These are phyloP conservation scores for Tilletia indica DNA, from an alignment of 1,284 basidiomycete species.

Conservation along the genomic window DNA sequence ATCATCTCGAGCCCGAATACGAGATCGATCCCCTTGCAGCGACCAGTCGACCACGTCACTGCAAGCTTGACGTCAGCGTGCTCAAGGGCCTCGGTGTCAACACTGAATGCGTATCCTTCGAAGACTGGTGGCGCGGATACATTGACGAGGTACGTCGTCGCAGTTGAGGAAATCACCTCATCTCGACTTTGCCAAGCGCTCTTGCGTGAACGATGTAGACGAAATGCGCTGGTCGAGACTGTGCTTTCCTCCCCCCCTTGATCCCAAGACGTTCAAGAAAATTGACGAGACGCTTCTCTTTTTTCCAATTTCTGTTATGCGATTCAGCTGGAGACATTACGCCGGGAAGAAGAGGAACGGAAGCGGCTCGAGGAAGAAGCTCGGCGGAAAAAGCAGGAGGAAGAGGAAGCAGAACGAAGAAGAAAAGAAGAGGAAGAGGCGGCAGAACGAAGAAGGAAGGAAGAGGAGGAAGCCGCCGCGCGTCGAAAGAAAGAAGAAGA, in stretches of 20 bases:
- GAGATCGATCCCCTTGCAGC: conserved; percentile 46
- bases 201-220: too few relatives aligned
- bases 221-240: not conserved
- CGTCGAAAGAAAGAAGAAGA: conserved; percentile 20
- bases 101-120: conserved; percentile 40
- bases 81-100: conserved; percentile 39
- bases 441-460: conserved; percentile 27
- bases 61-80: conserved; percentile 45
- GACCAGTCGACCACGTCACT: conserved; percentile 47
- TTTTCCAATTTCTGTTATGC: not conserved
- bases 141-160: conserved; percentile 25
- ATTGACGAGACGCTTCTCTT: not conserved
- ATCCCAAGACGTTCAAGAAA: not conserved
- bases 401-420: conserved; percentile 28
- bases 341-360: conserved; percentile 20
- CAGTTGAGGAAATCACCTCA: too few relatives aligned
- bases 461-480: conserved; percentile 18
- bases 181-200: too few relatives aligned
- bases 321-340: conserved; percentile 20
- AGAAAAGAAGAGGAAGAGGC: conserved; percentile 29
- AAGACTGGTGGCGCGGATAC: conserved; percentile 49
- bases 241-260: not conserved
- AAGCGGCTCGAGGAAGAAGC: conserved; percentile 27
- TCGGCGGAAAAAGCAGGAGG: conserved; percentile 22
- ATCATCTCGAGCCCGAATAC: conserved; percentile 48